Evolutionary conservation across 1,284 basidiomycete genomes (phyloP).

Genomic region (Coriolopsis trogii): DNA sequence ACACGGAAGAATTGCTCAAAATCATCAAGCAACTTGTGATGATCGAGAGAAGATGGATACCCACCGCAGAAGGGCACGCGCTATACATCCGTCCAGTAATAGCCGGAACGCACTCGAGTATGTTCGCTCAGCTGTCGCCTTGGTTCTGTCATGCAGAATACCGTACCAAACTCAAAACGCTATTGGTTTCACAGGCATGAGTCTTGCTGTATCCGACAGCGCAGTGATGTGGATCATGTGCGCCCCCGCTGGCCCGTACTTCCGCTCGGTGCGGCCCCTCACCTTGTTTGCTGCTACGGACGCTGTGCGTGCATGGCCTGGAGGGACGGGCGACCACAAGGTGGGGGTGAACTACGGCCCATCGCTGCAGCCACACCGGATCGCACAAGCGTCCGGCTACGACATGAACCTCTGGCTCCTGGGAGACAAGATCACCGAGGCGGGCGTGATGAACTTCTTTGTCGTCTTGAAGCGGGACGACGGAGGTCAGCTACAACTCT

Average conservation of each 20-base stretch:
- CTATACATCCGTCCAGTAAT: conserved; percentile 84
- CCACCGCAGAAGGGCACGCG: conserved; percentile 65
- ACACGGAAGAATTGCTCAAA: conserved; percentile 61
- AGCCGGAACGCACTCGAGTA: conserved; percentile 76
- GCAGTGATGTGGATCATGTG: conserved; percentile 75
- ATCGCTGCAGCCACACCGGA: conserved; percentile 63
- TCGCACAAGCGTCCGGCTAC: conserved; percentile 70
- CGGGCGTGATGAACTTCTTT: conserved; percentile 70
- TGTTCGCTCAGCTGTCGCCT: conserved; percentile 14
- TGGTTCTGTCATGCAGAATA: background rate
- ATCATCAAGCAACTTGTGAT: conserved; percentile 73
- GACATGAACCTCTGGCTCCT: conserved; percentile 67
- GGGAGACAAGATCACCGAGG: conserved; percentile 45
- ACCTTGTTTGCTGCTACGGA: conserved; percentile 70
- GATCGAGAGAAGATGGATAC: conserved; percentile 79
- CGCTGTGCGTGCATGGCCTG: conserved; percentile 81
- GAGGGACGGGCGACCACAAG: conserved; percentile 72
- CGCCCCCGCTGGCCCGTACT: conserved; percentile 74
- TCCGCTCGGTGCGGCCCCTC: conserved; percentile 63
- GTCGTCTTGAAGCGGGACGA: conserved; percentile 51
- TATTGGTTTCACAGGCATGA: conserved; percentile 48
- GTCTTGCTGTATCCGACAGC: conserved; percentile 68
- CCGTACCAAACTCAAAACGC: background rate
- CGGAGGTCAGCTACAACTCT: conserved; percentile 39
- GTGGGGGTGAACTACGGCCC: conserved; percentile 75